Evolutionary conservation across 2,329 filamentous ascomycete genomes (phyloP).

Genomic region (Aspergillus tubingensis): DNA sequence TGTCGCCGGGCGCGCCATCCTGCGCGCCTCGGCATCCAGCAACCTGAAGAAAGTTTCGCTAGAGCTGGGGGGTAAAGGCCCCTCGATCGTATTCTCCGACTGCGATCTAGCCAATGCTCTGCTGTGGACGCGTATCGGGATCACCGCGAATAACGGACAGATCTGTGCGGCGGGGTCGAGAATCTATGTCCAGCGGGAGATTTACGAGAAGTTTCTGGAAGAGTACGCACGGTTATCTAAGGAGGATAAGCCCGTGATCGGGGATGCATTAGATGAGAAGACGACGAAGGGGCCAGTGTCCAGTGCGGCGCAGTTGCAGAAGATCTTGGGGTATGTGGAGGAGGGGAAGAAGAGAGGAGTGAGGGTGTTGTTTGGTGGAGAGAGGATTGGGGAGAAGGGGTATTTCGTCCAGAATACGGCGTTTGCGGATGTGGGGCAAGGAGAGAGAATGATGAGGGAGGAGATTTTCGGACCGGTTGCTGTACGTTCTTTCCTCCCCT

Average conservation of each 20-base stretch:
- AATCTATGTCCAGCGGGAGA: conserved; percentile 35
- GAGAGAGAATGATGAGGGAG: conserved; percentile 52
- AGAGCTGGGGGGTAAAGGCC: conserved; percentile 39
- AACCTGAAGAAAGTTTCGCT: conserved; percentile 40
- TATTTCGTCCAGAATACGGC: conserved; percentile 66
- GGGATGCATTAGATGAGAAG: conserved; percentile 21
- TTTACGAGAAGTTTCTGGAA: conserved; percentile 35
- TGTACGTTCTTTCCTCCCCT: conserved; percentile 14
- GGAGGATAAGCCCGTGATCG: conserved; percentile 49
- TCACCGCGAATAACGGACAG: conserved; percentile 36
- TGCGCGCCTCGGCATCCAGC: conserved; percentile 29
- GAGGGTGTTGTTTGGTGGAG: conserved; percentile 26
- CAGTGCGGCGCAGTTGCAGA: conserved; percentile 23
- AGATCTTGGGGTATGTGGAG: conserved; percentile 27
- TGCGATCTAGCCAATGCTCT: conserved; percentile 36
- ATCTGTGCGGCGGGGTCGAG: conserved; percentile 35
- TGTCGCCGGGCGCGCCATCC: conserved; percentile 30
- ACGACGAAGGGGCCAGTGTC: conserved; percentile 30
- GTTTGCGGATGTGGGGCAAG: conserved; percentile 53
- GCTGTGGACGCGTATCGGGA: conserved; percentile 31
- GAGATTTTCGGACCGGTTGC: conserved; percentile 63
- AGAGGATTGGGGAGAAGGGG: conserved; percentile 42
- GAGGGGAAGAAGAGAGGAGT: conserved; percentile 26
- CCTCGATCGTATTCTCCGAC: conserved; percentile 39
- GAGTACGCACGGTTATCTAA: conserved; percentile 50